phyloP scores from a whole-genome alignment of 176 grass and related monocot genomes.

The Carex kokanica region DNA sequence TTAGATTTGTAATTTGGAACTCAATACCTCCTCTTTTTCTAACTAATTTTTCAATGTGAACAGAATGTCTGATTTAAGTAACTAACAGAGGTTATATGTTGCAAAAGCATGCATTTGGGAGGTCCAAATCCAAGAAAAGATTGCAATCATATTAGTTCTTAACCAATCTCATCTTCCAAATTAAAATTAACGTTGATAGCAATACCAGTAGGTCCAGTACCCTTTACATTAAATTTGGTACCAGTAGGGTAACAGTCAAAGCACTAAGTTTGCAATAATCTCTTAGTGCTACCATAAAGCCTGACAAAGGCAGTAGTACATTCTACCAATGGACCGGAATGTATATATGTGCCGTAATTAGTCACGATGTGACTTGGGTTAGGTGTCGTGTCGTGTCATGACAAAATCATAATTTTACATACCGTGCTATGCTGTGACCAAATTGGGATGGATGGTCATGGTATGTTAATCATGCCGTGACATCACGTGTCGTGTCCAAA shows the following conservation, averaged over 20 bases:
- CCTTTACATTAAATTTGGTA: background rate
- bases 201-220: background rate
- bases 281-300: background rate
- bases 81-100: background rate
- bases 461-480: too few relatives aligned
- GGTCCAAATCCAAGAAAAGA: background rate
- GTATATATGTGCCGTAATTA: too few relatives aligned
- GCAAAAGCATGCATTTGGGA: background rate
- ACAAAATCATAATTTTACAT: too few relatives aligned
- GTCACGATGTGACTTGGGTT: too few relatives aligned
- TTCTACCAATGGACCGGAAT: background rate
- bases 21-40: background rate
- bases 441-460: too few relatives aligned
- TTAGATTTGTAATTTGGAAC: background rate
- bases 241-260: background rate
- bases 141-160: background rate
- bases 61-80: background rate
- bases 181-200: background rate
- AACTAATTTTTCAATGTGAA: background rate
- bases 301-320: background rate
- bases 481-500: too few relatives aligned
- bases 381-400: too few relatives aligned
- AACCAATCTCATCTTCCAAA: background rate
- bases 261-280: background rate
- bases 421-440: too few relatives aligned